Percentiles rank a stretch among this genome's conserved stretches.
Conservation (phyloP, 2,329 filamentous ascomycete genomes). For the Colletotrichum sp. region DNA sequence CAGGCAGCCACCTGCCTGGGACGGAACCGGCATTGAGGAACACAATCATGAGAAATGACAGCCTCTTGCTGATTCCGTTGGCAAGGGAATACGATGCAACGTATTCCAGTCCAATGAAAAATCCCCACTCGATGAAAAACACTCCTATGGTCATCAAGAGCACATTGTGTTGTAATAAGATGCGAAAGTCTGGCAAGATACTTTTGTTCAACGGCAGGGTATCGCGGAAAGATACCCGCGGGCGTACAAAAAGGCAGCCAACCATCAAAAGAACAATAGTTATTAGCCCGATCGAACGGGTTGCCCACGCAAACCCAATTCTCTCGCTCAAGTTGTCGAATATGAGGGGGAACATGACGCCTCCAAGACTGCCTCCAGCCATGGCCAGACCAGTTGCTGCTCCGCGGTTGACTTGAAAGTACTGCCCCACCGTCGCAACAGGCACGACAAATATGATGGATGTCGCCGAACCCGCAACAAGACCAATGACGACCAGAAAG, state of each 20-base stretch:
- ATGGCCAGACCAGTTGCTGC: not conserved
- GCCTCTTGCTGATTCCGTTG: not conserved
- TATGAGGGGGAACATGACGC: not conserved
- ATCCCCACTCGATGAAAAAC: not conserved
- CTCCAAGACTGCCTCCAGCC: not conserved
- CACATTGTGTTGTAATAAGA: not conserved
- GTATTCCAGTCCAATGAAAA: not conserved
- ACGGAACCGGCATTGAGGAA: not conserved
- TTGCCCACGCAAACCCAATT: not conserved
- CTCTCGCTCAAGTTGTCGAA: not conserved
- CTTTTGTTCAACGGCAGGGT: not conserved
- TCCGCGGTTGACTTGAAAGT: not conserved
- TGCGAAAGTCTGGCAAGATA: not conserved
- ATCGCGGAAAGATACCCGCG: not conserved
- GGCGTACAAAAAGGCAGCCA: not conserved
- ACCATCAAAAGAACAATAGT: not conserved
- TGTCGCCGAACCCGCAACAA: constrained; percentile 11
- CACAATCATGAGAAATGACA: not conserved
- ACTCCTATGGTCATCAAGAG: not conserved
- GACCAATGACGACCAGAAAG: constrained; percentile 21
- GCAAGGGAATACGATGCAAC: not conserved
- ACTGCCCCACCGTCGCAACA: not conserved
- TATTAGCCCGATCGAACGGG: not conserved
- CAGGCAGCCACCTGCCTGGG: not conserved
- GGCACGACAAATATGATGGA: constrained; percentile 18